A percentile compares a stretch with the other conserved stretches of the same genome.
Conservation (phyloP, 176 grass and related monocot species). For the Oryza australiensis region DNA sequence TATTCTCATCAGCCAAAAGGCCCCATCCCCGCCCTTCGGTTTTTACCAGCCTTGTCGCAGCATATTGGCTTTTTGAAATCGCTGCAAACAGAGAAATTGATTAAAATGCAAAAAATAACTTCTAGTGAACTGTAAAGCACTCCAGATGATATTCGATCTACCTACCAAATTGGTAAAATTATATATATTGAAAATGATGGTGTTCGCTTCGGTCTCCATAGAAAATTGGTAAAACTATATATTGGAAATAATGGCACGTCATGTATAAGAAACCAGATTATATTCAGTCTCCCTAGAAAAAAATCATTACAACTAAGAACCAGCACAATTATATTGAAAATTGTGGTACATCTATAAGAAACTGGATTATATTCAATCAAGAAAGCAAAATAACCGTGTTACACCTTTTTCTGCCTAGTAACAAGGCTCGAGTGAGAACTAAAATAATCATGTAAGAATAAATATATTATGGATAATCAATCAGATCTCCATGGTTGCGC, state of each 20-base stretch:
- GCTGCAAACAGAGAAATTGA: slow-evolving; percentile 53
- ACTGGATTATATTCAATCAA: neutral
- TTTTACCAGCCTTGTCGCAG: slow-evolving; percentile 70
- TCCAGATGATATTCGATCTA: neutral
- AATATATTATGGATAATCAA: neutral
- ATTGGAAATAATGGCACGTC: neutral
- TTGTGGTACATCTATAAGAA: too few relatives aligned
- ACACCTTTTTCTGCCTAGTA: neutral
- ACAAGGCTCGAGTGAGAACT: neutral
- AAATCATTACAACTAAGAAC: neutral
- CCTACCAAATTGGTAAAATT: neutral
- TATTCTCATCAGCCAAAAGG: slow-evolving; percentile 86
- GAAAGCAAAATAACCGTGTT: neutral
- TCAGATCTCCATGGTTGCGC: neutral
- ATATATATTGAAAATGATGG: neutral
- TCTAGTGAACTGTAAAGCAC: slow-evolving; percentile 3
- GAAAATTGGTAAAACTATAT: neutral
- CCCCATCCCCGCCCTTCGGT: slow-evolving; percentile 97
- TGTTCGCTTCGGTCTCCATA: neutral
- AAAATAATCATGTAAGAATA: neutral
- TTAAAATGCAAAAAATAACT: neutral
- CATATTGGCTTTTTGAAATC: slow-evolving; percentile 91
- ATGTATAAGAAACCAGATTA: slow-evolving; percentile 2
- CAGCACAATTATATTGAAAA: neutral
- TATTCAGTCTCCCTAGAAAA: neutral